phyloP scores from a whole-genome alignment of 345 rosid species.

The Lumnitzera racemosa region DNA sequence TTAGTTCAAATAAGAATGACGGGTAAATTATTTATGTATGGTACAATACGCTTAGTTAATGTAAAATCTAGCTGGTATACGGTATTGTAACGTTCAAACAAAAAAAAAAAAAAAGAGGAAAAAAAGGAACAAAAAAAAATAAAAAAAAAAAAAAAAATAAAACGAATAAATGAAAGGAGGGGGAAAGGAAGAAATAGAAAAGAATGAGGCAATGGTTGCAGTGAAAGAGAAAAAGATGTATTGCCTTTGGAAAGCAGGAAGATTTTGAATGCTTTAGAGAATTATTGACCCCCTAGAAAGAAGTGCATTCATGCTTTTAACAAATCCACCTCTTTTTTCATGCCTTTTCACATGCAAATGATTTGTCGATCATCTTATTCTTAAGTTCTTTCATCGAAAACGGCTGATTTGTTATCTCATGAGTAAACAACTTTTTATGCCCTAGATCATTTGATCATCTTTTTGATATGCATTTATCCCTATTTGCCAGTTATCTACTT shows the following conservation, averaged over 20 bases:
- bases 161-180: too few relatives aligned
- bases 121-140: not conserved
- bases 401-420: not conserved
- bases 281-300: constrained; percentile 11
- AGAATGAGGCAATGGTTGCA: constrained; percentile 7
- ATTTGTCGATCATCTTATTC: constrained; percentile 8
- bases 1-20: too few relatives aligned
- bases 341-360: constrained; percentile 15
- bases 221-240: constrained; percentile 22
- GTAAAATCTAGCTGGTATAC: too few relatives aligned
- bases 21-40: too few relatives aligned
- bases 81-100: not conserved
- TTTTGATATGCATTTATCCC: too few relatives aligned
- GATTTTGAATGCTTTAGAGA: constrained; percentile 16
- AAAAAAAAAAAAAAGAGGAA: not conserved
- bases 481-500: too few relatives aligned
- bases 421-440: too few relatives aligned
- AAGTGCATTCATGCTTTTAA: constrained; percentile 16
- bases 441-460: too few relatives aligned
- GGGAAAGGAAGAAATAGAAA: too few relatives aligned
- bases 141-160: too few relatives aligned
- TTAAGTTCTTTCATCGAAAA: not conserved
- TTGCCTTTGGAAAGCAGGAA: constrained; percentile 20
- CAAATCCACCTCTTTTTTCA: not conserved
- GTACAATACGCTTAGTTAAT: not conserved